These are phyloP conservation scores for Somion occarium DNA, from an alignment of 1,284 basidiomycete species.

Conservation along the genomic window DNA sequence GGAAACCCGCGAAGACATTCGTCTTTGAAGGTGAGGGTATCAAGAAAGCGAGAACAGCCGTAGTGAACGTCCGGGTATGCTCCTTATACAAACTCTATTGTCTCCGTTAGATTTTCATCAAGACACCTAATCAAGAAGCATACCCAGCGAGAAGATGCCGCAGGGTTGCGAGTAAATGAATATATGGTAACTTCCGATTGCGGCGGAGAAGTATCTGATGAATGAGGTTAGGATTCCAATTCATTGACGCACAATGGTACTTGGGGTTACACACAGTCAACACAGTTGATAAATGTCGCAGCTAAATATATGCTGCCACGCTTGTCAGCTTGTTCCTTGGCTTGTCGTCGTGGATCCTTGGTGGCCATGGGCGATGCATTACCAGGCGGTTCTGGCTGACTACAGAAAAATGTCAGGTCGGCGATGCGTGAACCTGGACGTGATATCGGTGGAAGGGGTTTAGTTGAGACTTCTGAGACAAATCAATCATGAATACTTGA, in stretches of 20 bases:
- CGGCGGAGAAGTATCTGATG: conserved; percentile 21
- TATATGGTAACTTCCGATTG: conserved; percentile 25
- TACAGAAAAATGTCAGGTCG: conserved; percentile 42
- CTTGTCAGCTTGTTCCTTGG: conserved; percentile 15
- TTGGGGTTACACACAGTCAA: conserved; percentile 63
- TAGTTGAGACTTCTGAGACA: conserved; percentile 36
- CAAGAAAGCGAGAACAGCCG: conserved; percentile 38
- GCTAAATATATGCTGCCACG: conserved; percentile 38
- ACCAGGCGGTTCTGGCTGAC: conserved; percentile 24
- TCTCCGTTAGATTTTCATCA: neutral
- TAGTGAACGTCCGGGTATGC: conserved; percentile 36
- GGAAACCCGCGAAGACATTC: conserved; percentile 37
- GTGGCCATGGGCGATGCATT: conserved; percentile 18
- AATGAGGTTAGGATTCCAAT: neutral
- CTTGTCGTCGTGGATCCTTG: conserved; percentile 14
- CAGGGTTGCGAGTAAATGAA: conserved; percentile 12
- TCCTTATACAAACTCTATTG: conserved; percentile 24
- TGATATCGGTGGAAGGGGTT: conserved; percentile 40
- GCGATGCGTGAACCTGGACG: conserved; percentile 34
- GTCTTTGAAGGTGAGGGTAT: conserved; percentile 24
- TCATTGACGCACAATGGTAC: conserved; percentile 3
- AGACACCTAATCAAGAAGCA: neutral
- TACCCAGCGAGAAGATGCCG: neutral
- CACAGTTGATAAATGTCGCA: conserved; percentile 51
- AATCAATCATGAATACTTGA: neutral